Evolutionary conservation across 2,329 filamentous ascomycete species (phyloP).

Genomic region (Fusarium clavum): DNA sequence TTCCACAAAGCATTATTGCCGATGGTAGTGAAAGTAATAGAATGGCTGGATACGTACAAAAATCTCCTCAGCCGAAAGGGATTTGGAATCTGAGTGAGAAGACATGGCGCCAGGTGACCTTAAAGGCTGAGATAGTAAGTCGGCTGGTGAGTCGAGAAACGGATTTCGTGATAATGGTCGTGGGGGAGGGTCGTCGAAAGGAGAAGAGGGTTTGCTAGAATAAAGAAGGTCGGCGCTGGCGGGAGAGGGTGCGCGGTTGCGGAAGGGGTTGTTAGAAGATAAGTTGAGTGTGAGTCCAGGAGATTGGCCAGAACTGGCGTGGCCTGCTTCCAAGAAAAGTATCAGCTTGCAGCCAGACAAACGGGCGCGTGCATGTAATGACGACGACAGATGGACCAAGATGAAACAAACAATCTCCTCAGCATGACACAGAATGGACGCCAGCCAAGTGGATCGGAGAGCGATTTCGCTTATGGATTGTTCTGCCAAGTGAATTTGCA

Average conservation of each 20-base stretch:
- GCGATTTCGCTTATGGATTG: constrained; percentile 37
- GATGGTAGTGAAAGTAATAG: background rate
- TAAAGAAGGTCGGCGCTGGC: constrained; percentile 51
- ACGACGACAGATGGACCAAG: constrained; percentile 46
- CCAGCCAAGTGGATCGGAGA: constrained; percentile 46
- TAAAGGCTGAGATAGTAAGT: constrained; percentile 51
- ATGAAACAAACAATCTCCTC: constrained; percentile 50
- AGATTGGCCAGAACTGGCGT: constrained; percentile 43
- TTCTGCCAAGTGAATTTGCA: constrained; percentile 45
- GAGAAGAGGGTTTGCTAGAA: constrained; percentile 61
- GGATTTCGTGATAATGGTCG: constrained; percentile 79
- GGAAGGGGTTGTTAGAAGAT: constrained; percentile 85
- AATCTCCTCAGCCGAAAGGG: constrained; percentile 73
- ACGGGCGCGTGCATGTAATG: constrained; percentile 49
- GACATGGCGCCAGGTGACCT: constrained; percentile 64
- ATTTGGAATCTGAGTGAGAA: constrained; percentile 57
- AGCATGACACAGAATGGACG: constrained; percentile 48
- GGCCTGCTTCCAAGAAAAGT: constrained; percentile 44
- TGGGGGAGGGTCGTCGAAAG: constrained; percentile 68
- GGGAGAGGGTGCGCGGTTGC: constrained; percentile 77
- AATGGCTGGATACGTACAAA: constrained; percentile 72
- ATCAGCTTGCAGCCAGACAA: constrained; percentile 44
- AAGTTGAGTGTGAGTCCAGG: constrained; percentile 71
- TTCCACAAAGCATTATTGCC: background rate
- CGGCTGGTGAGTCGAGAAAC: constrained; percentile 71